Evolutionary conservation across 2,329 filamentous ascomycete genomes (phyloP).

Genomic region (Juglanconis juglandina): DNA sequence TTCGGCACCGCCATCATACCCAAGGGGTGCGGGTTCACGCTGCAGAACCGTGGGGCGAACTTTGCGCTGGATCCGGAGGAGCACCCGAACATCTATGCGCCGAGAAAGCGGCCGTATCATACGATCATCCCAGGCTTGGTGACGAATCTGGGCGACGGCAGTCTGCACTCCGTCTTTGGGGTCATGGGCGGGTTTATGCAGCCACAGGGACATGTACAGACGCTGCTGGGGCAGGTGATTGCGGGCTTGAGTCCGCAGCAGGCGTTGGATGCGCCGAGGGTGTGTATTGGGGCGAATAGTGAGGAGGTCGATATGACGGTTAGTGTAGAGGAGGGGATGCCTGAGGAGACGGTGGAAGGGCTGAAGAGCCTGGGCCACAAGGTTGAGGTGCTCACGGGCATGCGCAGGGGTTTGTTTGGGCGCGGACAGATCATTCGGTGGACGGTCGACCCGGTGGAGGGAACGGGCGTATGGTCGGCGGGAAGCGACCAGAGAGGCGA

Average conservation of each 20-base stretch:
- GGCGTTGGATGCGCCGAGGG: conserved; percentile 84
- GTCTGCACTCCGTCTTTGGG: conserved; percentile 81
- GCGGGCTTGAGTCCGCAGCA: conserved; percentile 81
- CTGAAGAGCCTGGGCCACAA: conserved; percentile 69
- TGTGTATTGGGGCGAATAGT: conserved; percentile 78
- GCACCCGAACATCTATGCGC: conserved; percentile 78
- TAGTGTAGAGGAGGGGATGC: conserved; percentile 79
- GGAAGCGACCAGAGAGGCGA: conserved; percentile 88
- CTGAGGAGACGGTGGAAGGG: conserved; percentile 62
- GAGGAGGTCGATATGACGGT: conserved; percentile 64
- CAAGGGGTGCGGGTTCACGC: conserved; percentile 79
- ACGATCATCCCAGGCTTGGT: conserved; percentile 94
- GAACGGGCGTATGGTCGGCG: conserved; percentile 73
- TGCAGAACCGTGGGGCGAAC: conserved; percentile 89
- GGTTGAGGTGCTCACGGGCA: conserved; percentile 65
- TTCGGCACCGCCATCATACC: conserved; percentile 89
- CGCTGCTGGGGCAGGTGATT: conserved; percentile 82
- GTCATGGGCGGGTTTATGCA: conserved; percentile 99
- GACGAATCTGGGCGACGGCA: conserved; percentile 71
- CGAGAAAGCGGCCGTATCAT: conserved; percentile 88
- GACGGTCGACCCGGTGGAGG: conserved; percentile 67
- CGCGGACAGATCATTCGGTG: conserved; percentile 82
- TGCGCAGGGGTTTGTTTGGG: conserved; percentile 69
- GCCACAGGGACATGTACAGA: conserved; percentile 92
- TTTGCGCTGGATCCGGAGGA: conserved; percentile 64